Evolutionary conservation across 768 basidiomycete species (phyloP), one percentile per base, ranked within the genome.

Genomic region (Lactarius hatsudake): DNA sequence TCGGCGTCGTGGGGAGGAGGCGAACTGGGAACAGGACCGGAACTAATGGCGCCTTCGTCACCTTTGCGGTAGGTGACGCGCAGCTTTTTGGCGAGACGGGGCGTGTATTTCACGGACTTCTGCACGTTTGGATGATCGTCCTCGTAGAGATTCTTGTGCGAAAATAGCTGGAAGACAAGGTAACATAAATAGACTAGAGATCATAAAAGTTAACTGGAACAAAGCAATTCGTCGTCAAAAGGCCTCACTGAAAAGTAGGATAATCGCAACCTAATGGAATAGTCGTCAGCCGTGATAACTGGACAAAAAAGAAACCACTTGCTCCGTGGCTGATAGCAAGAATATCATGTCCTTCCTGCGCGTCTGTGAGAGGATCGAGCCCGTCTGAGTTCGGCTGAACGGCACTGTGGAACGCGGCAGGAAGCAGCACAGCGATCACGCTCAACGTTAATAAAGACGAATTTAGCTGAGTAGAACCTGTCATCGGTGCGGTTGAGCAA

Each of bases 371-470:
- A 62, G 32, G 67, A 30, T 65, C 69, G 43, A 72, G 73, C 45
- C 42, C 68, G n/a, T 57, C 53, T 2, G 59, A 5, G 18, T 43
- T 0, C n/a, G 73, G 64, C 23, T 71, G 61, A 12, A 80, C 77
- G 28, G 84, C 79, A 68, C 89, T 82, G 69, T 93, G 88, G 76
- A 91, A 95, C 1, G 90, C 92, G 30, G 90, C 90, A 7, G 91
- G 91, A 20, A 94, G 78, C 10, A 94, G 80, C 12, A 93, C 81
- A 60, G 87, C 92, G 72, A 90, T 88, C 60, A 93, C 92, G 71
- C 91, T 91, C 61, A 94, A 80, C 34, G 85, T 89, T 63, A 94
- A 77, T 13, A 94, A 75, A 3, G 92, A 91, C 0, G 88, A 85
- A 75, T 93, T 91, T 51, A 91, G 73, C 73, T 92, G 90, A 8